Percentiles rank a stretch among this genome's conserved stretches.
Conservation (phyloP, 2,329 filamentous ascomycete genomes). For the Colletotrichum lini region DNA sequence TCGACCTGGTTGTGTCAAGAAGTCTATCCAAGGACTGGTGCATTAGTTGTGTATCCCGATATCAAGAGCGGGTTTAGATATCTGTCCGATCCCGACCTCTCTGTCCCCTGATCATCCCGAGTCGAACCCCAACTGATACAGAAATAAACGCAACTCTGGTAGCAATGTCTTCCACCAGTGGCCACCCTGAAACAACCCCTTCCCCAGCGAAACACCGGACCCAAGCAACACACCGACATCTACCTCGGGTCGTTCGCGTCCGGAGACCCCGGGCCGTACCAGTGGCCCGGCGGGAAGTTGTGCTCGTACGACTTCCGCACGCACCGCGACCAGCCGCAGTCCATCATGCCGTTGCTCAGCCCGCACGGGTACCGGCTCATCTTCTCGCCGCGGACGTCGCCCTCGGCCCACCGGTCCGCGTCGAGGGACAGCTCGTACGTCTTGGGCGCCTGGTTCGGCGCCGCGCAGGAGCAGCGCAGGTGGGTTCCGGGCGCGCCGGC, state of each 20-base stretch:
- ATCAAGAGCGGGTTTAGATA: too few species aligned
- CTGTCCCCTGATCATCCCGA: too few species aligned
- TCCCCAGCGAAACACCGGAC: too few species aligned
- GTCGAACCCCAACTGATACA: too few species aligned
- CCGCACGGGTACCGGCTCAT: constrained; percentile 1
- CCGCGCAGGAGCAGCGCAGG: neutral
- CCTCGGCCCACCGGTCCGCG: neutral
- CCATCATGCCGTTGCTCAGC: neutral
- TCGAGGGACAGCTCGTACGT: neutral
- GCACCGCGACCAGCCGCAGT: constrained; percentile 1
- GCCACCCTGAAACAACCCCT: too few species aligned
- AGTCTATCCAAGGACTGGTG: too few species aligned
- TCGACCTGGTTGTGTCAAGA: too few species aligned
- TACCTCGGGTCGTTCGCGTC: neutral
- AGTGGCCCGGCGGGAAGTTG: neutral
- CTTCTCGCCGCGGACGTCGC: neutral
- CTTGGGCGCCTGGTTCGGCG: neutral
- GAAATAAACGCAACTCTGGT: too few species aligned
- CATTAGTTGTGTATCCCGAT: too few species aligned
- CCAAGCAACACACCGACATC: too few species aligned
- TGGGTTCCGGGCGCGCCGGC: neutral
- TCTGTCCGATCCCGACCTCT: too few species aligned
- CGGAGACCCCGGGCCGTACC: constrained; percentile 1
- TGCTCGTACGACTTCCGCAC: neutral
- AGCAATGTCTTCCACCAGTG: too few species aligned